Evolutionary conservation across 2,329 filamentous ascomycete genomes (phyloP), one percentile per base, ranked within the genome.

Genomic region (Beauveria sp.): DNA sequence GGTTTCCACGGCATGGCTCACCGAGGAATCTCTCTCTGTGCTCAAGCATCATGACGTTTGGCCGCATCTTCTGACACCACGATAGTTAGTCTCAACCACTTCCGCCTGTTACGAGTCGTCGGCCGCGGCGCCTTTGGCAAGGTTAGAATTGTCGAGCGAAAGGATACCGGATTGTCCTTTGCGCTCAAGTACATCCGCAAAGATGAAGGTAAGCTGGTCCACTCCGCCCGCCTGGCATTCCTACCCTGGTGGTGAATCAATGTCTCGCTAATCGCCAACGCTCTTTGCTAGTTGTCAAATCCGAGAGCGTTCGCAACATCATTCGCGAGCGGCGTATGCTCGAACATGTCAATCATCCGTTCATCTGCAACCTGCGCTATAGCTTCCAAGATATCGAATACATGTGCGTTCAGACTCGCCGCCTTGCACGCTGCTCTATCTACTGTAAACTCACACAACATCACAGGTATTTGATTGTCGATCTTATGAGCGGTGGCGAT

Each of bases 381-480:
- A 97, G 93, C 77, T 99, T 99, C 73, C 95, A 99, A 77, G 95
- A 99, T 75, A 92, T 98, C 69, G 95, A 99, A 75, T 99, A 99
- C 77, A 89, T 99, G 91, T 96, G 81, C 71, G 90, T 75, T 63
- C 24, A 6, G 5, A 22, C 42, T 26, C 30, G 45, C 56, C 28
- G n/a, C 28, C 40, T n/a, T 22, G 20, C 26, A 28, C 2, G 52
- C 22, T 22, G 49, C n/a, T 12, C 14, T 49, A 20, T 6, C 54
- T 3, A n/a, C 50, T 10, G 45, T 22, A 18, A 50, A 42, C 46
- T 60, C 14, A 57, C 57, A 62, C 54, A 40, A 10, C 30, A 47
- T 30, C 3, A 28, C 73, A 88, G 96, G 90, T 96, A 99, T 74
- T 86, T 99, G 60, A 93, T 99, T 58, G 92, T 99, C 65, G 95